A percentile compares a stretch with the other conserved stretches of the same genome.
Conservation (phyloP, 345 rosid species). For the Moringa oleifera region DNA sequence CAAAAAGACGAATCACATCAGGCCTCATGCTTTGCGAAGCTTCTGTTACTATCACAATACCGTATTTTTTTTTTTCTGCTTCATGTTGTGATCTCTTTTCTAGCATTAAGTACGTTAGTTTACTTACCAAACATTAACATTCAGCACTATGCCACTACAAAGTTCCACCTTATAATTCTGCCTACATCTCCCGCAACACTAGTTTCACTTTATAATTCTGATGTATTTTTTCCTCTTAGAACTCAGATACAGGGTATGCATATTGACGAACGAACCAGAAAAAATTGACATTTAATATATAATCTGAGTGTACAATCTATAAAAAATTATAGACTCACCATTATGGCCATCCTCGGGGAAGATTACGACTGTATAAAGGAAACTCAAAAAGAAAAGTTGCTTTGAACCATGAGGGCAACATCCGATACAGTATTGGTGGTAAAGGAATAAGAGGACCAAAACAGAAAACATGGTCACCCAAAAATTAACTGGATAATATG, state of each 20-base stretch:
- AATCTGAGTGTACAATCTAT: too few species aligned
- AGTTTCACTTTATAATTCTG: too few species aligned
- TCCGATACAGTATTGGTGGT: slow-evolving; percentile 53
- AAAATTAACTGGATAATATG: not conserved
- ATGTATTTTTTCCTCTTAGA: not conserved
- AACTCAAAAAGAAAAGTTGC: slow-evolving; percentile 58
- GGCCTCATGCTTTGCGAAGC: not conserved
- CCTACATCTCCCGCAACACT: too few species aligned
- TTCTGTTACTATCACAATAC: too few species aligned
- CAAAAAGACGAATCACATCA: slow-evolving; percentile 14
- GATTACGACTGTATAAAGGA: slow-evolving; percentile 67
- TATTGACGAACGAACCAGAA: too few species aligned
- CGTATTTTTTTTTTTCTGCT: too few species aligned
- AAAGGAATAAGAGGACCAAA: slow-evolving; percentile 84
- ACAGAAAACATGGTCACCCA: slow-evolving; percentile 9
- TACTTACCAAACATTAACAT: too few species aligned
- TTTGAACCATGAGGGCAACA: slow-evolving; percentile 75
- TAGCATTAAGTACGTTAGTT: too few species aligned
- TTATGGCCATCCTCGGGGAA: slow-evolving; percentile 49
- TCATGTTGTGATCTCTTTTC: too few species aligned
- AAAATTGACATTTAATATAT: not conserved
- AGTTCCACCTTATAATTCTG: too few species aligned
- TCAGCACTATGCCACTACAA: too few species aligned
- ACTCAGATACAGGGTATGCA: not conserved
- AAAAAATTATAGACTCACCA: slow-evolving; percentile 48